phyloP scores from a whole-genome alignment of 1,139 yeast genomes.

The Scheffersomyces illinoinensis region DNA sequence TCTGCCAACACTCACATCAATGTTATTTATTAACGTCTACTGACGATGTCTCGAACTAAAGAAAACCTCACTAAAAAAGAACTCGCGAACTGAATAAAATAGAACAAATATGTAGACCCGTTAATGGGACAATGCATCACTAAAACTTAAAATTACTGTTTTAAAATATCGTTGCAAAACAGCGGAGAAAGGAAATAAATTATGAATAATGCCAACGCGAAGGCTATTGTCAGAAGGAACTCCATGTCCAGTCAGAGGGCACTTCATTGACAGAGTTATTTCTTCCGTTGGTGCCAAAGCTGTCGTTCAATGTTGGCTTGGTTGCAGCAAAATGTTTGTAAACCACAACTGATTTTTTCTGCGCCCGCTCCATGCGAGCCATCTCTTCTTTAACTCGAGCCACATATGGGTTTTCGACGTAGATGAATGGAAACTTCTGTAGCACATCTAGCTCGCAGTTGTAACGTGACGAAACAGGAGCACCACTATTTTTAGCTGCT shows the following conservation, averaged over 20 bases:
- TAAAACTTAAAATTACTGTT: background rate
- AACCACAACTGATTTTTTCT: slow-evolving; percentile 4
- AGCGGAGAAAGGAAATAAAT: background rate
- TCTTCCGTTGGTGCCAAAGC: slow-evolving; percentile 7
- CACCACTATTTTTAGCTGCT: slow-evolving; percentile 2
- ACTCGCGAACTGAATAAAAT: background rate
- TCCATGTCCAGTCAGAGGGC: slow-evolving; percentile 49
- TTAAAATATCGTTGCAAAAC: background rate
- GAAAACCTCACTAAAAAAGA: background rate
- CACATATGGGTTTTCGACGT: slow-evolving; percentile 42
- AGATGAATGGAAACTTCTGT: slow-evolving; percentile 27
- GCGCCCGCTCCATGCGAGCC: slow-evolving; percentile 3
- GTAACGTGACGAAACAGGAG: background rate
- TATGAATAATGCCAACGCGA: background rate
- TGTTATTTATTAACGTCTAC: background rate
- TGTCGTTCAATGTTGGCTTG: background rate
- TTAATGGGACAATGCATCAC: background rate
- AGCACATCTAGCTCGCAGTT: slow-evolving; percentile 4
- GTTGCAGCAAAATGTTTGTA: background rate
- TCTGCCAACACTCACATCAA: background rate
- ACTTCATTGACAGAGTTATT: slow-evolving; percentile 19
- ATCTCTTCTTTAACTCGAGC: slow-evolving; percentile 6
- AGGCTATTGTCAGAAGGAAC: slow-evolving; percentile 31
- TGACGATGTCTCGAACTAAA: background rate
- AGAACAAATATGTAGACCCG: background rate